These are phyloP conservation scores for Aspergillus sp. DNA, from an alignment of 2,329 filamentous ascomycete genomes.

Conservation along the genomic window DNA sequence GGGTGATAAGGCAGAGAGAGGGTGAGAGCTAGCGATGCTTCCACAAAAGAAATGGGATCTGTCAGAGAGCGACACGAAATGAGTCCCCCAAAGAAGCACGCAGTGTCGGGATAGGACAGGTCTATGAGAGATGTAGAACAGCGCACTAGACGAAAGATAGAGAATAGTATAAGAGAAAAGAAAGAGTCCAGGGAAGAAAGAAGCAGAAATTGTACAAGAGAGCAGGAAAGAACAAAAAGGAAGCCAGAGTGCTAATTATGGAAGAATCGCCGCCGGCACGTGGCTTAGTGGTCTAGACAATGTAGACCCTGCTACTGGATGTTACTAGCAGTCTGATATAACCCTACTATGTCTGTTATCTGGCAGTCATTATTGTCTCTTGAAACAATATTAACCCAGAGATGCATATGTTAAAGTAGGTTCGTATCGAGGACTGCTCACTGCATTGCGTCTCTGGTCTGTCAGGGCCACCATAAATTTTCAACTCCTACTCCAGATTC, in stretches of 20 bases:
- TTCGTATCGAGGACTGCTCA: too few species aligned
- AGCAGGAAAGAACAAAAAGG: too few species aligned
- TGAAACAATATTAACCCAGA: background rate
- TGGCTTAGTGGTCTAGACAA: background rate
- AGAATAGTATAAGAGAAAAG: too few species aligned
- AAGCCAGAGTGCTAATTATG: background rate
- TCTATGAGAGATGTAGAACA: background rate
- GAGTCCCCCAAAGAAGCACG: background rate
- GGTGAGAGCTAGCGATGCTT: too few species aligned
- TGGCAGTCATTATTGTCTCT: too few species aligned
- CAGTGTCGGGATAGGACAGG: background rate
- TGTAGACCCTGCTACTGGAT: background rate
- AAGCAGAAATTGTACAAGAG: background rate
- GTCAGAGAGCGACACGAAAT: background rate
- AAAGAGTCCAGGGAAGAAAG: too few species aligned
- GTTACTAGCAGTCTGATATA: too few species aligned
- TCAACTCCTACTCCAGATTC: slow-evolving; percentile 1
- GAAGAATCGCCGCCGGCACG: background rate
- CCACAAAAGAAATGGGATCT: background rate
- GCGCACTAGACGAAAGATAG: too few species aligned
- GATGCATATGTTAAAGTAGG: background rate
- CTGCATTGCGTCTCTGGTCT: slow-evolving; percentile 5
- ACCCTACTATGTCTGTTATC: too few species aligned
- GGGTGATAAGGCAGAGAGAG: too few species aligned
- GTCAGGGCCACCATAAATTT: slow-evolving; percentile 20